Base-by-base conservation (phyloP, 495 filamentous ascomycete species). In the Penicillium manginii region DNA sequence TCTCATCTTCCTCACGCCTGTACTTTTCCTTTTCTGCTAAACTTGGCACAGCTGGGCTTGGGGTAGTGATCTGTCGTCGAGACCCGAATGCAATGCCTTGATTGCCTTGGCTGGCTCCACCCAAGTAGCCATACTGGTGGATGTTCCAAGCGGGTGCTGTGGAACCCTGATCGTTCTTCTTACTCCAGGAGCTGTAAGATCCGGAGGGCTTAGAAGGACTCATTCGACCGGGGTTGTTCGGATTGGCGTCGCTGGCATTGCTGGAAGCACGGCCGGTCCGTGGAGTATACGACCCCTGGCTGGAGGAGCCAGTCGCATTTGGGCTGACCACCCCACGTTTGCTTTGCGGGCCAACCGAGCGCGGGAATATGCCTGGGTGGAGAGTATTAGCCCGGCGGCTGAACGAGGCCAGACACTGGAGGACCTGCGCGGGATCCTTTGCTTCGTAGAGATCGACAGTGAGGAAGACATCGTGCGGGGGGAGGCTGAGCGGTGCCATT, bases 41-140 rank as follows among this genome's bases (percentile, higher is more conserved):
- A 64, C 81, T 92, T 0, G 91, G 91, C 0, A 97, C 91, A 60
- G 84, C 67, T 7, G 96, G 96, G 31, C 81, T 81, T 9, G 91
- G 83, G 59, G 82, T 90, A 2, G 94, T 98, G 63, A 99, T 98
- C 73, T 99, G 96, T 43, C 96, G 83, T 57, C 92, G 84, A 21
- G 86, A 90, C 51, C 96, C 96, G 70, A 97, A 99, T 6, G 89
- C 84, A 59, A 99, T 88, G 18, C 96, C 96, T 58, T 97, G 85
- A 66, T 96, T 98, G 6, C 90, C 93, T 72, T 99, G 96, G 63
- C 90, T 96, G 8, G 96, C 96, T 29, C 96, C 96, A 50, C 96
- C 96, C 91, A 98, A 94, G 73, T 97, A 98, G 10, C 94, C 93
- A 63, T 98, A 99, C 66, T 99, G 96, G 40, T 93, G 91, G 57